A percentile compares a stretch with the other conserved stretches of the same genome.
Evolutionary conservation across 106 monocot species (phyloP).

Genomic region (Platanthera guangdongensis): DNA sequence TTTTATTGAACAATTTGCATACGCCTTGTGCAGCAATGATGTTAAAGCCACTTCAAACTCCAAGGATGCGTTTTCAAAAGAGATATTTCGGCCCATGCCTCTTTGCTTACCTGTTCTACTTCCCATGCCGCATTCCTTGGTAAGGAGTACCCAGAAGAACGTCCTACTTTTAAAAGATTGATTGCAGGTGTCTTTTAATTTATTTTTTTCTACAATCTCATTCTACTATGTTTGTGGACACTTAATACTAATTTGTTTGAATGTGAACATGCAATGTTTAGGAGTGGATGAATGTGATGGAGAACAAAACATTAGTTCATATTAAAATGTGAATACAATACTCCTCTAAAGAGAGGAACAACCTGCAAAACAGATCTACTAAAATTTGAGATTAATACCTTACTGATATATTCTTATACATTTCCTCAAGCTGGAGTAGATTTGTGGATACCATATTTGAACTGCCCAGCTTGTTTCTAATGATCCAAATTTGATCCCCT

Average conservation of each 20-base stretch:
- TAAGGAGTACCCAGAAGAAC: constrained; percentile 22
- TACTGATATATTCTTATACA: no score
- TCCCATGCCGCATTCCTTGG: constrained; percentile 80
- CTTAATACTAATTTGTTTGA: not conserved
- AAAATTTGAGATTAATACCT: no score
- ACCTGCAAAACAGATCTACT: no score
- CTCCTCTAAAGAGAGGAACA: no score
- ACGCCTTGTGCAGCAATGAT: constrained; percentile 38
- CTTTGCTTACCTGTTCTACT: constrained; percentile 68
- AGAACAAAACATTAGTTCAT: no score
- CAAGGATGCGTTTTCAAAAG: constrained; percentile 37
- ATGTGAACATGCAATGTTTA: not conserved
- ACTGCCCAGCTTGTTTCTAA: no score
- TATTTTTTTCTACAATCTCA: not conserved
- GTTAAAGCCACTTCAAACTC: constrained; percentile 26
- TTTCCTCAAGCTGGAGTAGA: no score
- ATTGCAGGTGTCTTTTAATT: not conserved
- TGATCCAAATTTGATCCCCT: no score
- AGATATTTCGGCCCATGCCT: constrained; percentile 87
- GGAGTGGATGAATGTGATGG: not conserved
- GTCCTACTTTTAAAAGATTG: not conserved
- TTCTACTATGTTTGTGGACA: not conserved
- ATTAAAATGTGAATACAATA: no score
- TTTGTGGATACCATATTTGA: no score
- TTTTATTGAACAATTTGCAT: constrained; percentile 3